phyloP scores from a whole-genome alignment of 164 flowering plant species.

The Annona cherimola region DNA sequence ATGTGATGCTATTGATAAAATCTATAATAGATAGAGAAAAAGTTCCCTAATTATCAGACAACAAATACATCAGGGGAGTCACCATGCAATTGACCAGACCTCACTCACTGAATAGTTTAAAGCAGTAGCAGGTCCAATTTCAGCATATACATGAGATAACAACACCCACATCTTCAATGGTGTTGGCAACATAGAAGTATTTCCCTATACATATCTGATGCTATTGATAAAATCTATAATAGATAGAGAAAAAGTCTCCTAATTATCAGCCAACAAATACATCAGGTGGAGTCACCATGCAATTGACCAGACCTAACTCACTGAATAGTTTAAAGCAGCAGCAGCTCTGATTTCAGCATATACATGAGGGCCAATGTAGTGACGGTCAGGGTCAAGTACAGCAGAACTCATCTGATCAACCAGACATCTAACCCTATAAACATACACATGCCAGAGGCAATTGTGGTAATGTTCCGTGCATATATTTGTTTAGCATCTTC shows the following conservation, averaged over 20 bases:
- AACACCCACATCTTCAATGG: too few species aligned
- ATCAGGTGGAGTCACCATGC: not conserved
- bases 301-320: not conserved
- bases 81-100: not conserved
- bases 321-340: not conserved
- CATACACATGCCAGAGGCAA: not conserved
- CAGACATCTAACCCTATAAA: not conserved
- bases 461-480: not conserved
- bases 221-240: too few species aligned
- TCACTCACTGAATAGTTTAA: not conserved
- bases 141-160: not conserved
- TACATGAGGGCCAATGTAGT: not conserved
- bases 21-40: too few species aligned
- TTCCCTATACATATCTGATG: too few species aligned
- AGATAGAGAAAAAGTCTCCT: too few species aligned
- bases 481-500: not conserved
- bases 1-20: too few species aligned
- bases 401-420: not conserved
- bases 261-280: not conserved
- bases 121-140: not conserved
- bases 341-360: not conserved
- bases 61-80: not conserved
- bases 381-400: not conserved
- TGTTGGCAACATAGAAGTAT: too few species aligned
- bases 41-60: not conserved